Evolutionary conservation across 2,329 filamentous ascomycete species (phyloP).

Genomic region (Blastomyces emzantsi): DNA sequence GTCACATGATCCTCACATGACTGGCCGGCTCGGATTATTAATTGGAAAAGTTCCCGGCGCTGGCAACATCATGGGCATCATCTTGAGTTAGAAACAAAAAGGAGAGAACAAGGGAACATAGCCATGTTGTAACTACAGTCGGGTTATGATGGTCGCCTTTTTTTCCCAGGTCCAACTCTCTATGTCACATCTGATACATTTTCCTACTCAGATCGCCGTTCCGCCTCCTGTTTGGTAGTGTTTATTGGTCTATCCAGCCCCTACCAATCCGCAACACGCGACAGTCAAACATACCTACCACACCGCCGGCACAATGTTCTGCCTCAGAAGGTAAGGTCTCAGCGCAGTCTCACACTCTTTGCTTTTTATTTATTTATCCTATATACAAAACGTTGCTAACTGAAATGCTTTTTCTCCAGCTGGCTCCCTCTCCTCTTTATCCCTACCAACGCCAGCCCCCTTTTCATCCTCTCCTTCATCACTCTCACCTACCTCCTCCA

Average conservation of each 20-base stretch:
- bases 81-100: background rate
- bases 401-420: slow-evolving; percentile 36
- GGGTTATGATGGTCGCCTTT: slow-evolving; percentile 1
- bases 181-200: background rate
- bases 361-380: background rate
- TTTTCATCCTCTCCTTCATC: slow-evolving; percentile 83
- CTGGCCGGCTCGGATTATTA: background rate
- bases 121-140: background rate
- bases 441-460: slow-evolving; percentile 72
- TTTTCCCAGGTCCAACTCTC: background rate
- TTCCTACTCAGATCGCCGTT: slow-evolving; percentile 2
- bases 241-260: background rate
- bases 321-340: slow-evolving; percentile 49
- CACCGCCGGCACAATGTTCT: slow-evolving; percentile 44
- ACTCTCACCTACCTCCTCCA: slow-evolving; percentile 93
- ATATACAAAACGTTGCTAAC: slow-evolving; percentile 8
- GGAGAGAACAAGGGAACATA: background rate
- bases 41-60: background rate
- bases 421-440: slow-evolving; percentile 85
- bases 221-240: background rate
- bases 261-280: slow-evolving; percentile 1
- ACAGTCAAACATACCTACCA: background rate
- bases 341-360: background rate
- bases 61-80: background rate
- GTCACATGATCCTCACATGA: background rate